Evolutionary conservation across 148 eudicot genomes (phyloP), one percentile per base, ranked within the genome.

Genomic region (Vaccinium macrocarpon): DNA sequence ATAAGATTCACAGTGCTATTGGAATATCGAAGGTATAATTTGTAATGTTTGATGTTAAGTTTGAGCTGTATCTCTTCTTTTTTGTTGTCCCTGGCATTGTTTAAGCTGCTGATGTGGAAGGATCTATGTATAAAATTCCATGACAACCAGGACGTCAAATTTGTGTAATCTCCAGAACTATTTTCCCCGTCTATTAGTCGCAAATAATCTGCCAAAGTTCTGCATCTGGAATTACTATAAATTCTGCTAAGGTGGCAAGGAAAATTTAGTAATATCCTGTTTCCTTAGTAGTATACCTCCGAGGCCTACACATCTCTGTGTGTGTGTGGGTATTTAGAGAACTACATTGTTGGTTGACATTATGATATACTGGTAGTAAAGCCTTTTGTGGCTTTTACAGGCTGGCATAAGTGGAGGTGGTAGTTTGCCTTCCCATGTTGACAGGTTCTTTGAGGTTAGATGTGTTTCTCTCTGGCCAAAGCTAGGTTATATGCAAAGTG

Each of bases 321-420:
- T 4, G 18, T 68, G 2, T 27, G 16, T 4, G 12, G 1, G 0
- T 68, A 5, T 68, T 13, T 68, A 13, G 12, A 68, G 38, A 14
- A 68, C 2, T 68, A 68, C 29, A 7, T 27, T 64, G 14, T 23
- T 68, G 13, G 35, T 27, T 68, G 8, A 27, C 38, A 27, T 12
- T 35, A 68, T 10, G 73, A 68, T 68, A 2, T 68, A 68, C 35
- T 27, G 72, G 16, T 13, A 27, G 38, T 68, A 14, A 62, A 77
- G 13, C 70, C 49, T 79, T 86, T 25, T 59, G 27, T 87, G 82
- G 56, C 55, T 77, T 82, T 18, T 87, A 81, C 93, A 97, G 99
- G 98, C 98, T 81, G 97, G 94, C 85, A 84, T 97, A 84, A 93
- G 97, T 89, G 99, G 99, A 84, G 99, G 99, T 72, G 98, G 99